Conservation (phyloP, 306 rosid genomes). For the Pyrus bretschneideri region DNA sequence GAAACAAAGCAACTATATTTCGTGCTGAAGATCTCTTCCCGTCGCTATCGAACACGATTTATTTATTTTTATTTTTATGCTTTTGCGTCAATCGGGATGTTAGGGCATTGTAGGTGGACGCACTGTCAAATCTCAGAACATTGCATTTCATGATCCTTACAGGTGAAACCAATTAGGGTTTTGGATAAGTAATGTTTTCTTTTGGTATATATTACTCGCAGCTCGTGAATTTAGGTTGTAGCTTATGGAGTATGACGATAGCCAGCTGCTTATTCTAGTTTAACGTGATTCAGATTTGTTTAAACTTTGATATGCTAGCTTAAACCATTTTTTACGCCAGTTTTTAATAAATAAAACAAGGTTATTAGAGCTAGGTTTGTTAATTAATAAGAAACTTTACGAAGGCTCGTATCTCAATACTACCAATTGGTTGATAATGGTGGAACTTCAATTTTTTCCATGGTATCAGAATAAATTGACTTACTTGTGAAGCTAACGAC, state of each 20-base stretch:
- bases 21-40: conserved; percentile 29
- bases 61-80: not conserved
- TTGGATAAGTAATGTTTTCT: conserved; percentile 1
- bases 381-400: too few species aligned
- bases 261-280: not conserved
- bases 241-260: conserved; percentile 15
- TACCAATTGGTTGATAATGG: too few species aligned
- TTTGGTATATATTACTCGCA: not conserved
- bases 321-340: not conserved
- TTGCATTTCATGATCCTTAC: not conserved
- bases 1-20: conserved; percentile 28
- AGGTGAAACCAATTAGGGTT: conserved; percentile 12
- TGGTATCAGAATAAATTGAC: too few species aligned
- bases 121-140: conserved; percentile 1
- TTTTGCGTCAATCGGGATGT: conserved; percentile 36
- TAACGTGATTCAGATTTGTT: conserved; percentile 6
- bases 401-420: too few species aligned
- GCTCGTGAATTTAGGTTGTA: conserved; percentile 43
- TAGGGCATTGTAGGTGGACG: conserved; percentile 52
- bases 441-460: too few species aligned
- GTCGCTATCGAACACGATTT: conserved; percentile 16
- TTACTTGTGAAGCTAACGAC: too few species aligned
- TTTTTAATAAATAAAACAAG: not conserved
- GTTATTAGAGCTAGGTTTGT: too few species aligned
- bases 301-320: not conserved